Evolutionary conservation across 2,329 filamentous ascomycete species (phyloP), one percentile per base, ranked within the genome.

Genomic region (Hypoxylon sp.): DNA sequence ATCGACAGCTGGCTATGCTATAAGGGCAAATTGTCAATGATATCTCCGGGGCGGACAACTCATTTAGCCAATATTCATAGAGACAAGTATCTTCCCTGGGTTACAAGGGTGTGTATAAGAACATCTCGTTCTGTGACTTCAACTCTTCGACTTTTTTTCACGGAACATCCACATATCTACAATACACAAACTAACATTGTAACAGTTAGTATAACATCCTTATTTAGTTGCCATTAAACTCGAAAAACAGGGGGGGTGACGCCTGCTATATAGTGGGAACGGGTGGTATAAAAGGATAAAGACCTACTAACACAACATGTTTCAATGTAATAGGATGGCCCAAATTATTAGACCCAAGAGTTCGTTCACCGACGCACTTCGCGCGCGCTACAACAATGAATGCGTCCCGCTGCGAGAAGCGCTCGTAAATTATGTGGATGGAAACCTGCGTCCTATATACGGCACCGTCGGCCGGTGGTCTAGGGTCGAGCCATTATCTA

Each of bases 1-100:
- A 52, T 63, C 10, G 52, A 56, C 4, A 50, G 53, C 46, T 63
- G 60, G 60, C 15, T 63, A 31, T 2, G 6, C 1, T 57, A 35
- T 6, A 56, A 15, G 46, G 1, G 2, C 17, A 44, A 44, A 17
- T 1, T 2, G 0, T 3, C 8, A 10, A 11, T 3, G 3, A 44
- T 44, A 44, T 8, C 17, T 21, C 17, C 39, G n/a, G 5, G 4
- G 3, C 6, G 10, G 5, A 44, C 17, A n/a, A 5, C 5, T 3
- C 1, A 2, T 2, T 5, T 17, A 2, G 2, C 3, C 0, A 1
- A 4, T 21, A 11, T 21, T 44, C 39, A 44, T 21, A 8, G 1
- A 10, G 4, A 7, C n/a, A 11, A 1, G 7, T 44, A 44, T 10
- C 17, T 21, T 2, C 39, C 39, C 39, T 44, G 39, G 39, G 8